Percentiles rank a stretch among this genome's conserved stretches.
phyloP scores from a whole-genome alignment of 805 yeast genomes.

The Monosporozyma servazzii region DNA sequence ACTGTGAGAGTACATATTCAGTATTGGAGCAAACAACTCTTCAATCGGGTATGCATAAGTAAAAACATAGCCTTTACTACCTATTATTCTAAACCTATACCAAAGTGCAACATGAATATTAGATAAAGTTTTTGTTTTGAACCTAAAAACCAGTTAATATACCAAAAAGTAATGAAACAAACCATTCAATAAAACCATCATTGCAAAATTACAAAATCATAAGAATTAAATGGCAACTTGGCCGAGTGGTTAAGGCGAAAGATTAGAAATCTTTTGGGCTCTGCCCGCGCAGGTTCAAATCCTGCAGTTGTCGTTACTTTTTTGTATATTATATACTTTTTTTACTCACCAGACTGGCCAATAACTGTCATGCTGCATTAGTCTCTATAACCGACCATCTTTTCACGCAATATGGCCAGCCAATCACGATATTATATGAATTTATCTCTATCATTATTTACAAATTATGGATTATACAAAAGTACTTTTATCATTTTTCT shows the following conservation, averaged over 20 bases:
- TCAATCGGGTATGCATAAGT: no score
- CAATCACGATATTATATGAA: neutral
- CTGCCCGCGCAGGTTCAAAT: slow-evolving; percentile 58
- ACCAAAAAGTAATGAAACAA: neutral
- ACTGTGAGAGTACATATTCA: no score
- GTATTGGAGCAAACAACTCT: no score
- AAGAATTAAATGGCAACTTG: slow-evolving; percentile 34
- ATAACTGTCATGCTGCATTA: neutral
- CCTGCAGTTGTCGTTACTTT: slow-evolving; percentile 59
- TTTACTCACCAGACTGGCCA: no score
- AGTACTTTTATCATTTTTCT: neutral
- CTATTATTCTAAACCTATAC: no score
- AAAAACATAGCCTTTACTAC: no score
- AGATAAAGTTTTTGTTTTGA: no score
- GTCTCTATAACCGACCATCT: neutral
- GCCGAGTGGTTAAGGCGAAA: slow-evolving; percentile 62
- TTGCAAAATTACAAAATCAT: neutral
- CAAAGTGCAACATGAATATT: no score
- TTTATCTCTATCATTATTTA: neutral
- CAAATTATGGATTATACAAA: neutral
- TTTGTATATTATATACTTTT: slow-evolving; percentile 10
- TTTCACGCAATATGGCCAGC: neutral
- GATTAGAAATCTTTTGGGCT: slow-evolving; percentile 50
- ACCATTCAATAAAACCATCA: neutral
- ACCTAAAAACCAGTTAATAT: neutral